Percentiles rank a stretch among this genome's conserved stretches.
Conservation (phyloP, 2,329 filamentous ascomycete species). For the Colletotrichum liaoningense region DNA sequence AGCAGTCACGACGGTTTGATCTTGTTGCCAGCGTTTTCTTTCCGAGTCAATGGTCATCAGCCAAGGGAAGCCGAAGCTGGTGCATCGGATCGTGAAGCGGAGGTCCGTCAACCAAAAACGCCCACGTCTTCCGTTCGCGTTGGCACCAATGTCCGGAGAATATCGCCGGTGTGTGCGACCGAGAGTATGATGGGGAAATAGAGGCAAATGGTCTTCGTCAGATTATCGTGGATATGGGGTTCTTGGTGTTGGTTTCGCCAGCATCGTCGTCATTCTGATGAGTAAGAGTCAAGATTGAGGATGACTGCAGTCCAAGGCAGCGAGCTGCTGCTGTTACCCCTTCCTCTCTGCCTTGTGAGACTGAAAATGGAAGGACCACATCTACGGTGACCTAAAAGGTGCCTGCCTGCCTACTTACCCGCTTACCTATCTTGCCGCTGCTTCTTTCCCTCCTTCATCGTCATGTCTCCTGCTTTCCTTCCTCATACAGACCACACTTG, state of each 20-base stretch:
- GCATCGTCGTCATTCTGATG: background rate
- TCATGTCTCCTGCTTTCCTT: background rate
- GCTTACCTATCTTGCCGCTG: background rate
- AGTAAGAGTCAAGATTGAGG: background rate
- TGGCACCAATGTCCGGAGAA: background rate
- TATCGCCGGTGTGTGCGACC: background rate
- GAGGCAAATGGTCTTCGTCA: background rate
- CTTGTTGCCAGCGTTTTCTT: background rate
- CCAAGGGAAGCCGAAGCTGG: background rate
- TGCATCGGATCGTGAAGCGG: background rate
- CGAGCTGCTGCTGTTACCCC: background rate
- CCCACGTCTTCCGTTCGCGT: background rate
- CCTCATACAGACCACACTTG: background rate
- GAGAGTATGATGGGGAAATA: background rate
- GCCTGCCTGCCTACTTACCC: background rate
- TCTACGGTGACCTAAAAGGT: background rate
- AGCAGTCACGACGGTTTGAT: background rate
- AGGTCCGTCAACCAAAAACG: background rate
- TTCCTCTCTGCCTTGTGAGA: background rate
- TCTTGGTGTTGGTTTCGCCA: background rate
- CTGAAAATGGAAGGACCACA: background rate
- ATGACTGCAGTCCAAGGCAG: background rate
- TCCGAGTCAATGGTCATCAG: background rate
- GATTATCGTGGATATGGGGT: background rate
- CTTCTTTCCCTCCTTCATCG: background rate